Evolutionary conservation across 2,329 filamentous ascomycete species (phyloP), one percentile per base, ranked within the genome.

Genomic region (Xylariaceae sp.): DNA sequence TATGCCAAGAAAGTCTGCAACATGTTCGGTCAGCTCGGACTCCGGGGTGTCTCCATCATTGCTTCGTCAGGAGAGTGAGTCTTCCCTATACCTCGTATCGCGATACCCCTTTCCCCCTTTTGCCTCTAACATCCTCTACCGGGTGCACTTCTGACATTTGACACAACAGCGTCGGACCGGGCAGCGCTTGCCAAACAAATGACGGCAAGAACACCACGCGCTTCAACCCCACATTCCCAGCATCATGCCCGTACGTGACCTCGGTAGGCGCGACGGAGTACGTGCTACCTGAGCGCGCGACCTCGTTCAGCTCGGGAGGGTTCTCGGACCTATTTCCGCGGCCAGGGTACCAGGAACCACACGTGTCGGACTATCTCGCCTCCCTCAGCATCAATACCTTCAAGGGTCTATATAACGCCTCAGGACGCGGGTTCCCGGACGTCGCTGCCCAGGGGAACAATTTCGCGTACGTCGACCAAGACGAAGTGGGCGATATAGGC

Each of bases 281-380:
- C 23, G 38, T 44, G 5, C n/a, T 24, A 13, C 44, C 44, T 9
- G 44, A 46, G 30, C 38, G 33, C 24, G 43, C 43, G 3, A 36
- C 40, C 5, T 34, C 27, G n/a, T 46, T 46, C 39, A 42, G 39
- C 36, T 43, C 40, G 6, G 44, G 44, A 24, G 44, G 44, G 2
- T 46, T 46, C 30, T 40, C 36, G 5, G 40, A 46, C 24, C 16
- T 43, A 24, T 43, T 31, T 15, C 15, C 29, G 8, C 43, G 43
- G 5, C 43, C 43, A 0, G 1, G 2, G 4, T 46, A 46, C 34
- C 43, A 43, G 27, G 34, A 44, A 0, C 5, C 2, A 9, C 26
- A 34, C 5, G 65, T 67, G 1, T 80, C 76, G 48, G 73, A 74
- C 0, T 81, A 70, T 47, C 68, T 81, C 24, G 47, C 59, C 32